Evolutionary conservation across 164 flowering plant genomes (phyloP).

Genomic region (Cinnamomum chago): DNA sequence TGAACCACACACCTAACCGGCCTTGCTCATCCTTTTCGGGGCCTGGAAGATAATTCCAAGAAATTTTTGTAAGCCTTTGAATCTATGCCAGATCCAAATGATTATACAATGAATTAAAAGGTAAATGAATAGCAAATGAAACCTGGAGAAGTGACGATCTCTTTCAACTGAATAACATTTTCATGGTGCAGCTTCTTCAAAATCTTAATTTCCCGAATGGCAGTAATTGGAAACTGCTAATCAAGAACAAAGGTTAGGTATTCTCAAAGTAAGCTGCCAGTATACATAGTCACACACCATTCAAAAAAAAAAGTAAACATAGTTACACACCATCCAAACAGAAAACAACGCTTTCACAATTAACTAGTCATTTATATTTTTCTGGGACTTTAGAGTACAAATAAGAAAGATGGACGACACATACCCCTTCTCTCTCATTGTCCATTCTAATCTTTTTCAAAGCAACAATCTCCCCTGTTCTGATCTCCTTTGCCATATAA

Average conservation of each 20-base stretch:
- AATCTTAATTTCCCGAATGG: constrained; percentile 92
- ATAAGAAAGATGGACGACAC: not conserved
- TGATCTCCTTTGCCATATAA: constrained; percentile 88
- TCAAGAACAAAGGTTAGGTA: constrained; percentile 17
- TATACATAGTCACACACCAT: not conserved
- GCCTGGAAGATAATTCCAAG: too few species aligned
- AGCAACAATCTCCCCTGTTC: constrained; percentile 92
- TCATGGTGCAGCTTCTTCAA: constrained; percentile 92
- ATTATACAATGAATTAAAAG: constrained; percentile 8
- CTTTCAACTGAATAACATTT: constrained; percentile 84
- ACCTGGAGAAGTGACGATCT: constrained; percentile 97
- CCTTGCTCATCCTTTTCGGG: too few species aligned
- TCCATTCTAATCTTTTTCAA: constrained; percentile 96
- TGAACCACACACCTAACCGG: too few species aligned
- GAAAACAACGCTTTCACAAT: not conserved
- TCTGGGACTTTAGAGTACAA: too few species aligned
- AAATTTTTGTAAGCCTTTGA: too few species aligned
- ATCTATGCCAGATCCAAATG: too few species aligned
- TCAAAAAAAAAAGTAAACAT: not conserved
- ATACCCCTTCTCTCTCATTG: constrained; percentile 95
- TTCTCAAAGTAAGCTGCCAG: not conserved
- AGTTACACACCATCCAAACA: not conserved
- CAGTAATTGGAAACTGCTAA: constrained; percentile 84
- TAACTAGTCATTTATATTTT: too few species aligned
- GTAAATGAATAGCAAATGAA: not conserved